Percentiles rank a stretch among this genome's conserved stretches.
Conservation (phyloP, 2,329 filamentous ascomycete species). For the Pseudogymnoascus sp. region DNA sequence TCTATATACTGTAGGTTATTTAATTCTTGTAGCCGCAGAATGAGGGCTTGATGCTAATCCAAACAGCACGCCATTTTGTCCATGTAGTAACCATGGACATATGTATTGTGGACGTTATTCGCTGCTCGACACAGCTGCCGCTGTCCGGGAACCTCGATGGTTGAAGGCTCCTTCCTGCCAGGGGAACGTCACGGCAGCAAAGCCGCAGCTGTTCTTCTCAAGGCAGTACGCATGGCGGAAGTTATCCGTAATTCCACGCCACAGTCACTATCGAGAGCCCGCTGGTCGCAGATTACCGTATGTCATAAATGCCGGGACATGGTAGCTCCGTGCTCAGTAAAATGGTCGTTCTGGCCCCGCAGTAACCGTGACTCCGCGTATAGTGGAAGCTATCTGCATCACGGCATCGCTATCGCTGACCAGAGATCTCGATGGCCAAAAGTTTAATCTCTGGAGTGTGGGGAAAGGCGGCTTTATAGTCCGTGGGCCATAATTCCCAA, state of each 20-base stretch:
- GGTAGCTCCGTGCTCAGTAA: background rate
- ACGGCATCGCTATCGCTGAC: background rate
- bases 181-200: background rate
- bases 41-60: background rate
- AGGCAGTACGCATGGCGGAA: background rate
- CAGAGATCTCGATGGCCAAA: background rate
- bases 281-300: background rate
- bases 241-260: background rate
- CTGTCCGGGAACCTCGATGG: background rate
- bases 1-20: background rate
- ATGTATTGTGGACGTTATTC: background rate
- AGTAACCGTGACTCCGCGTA: background rate
- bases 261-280: background rate
- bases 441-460: background rate
- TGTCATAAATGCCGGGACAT: background rate
- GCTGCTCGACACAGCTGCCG: background rate
- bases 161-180: background rate
- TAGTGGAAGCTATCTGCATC: background rate
- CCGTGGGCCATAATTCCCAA: background rate
- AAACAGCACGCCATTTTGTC: background rate
- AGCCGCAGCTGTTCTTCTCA: background rate
- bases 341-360: background rate
- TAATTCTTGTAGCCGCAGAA: background rate
- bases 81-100: background rate
- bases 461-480: background rate